Conservation (phyloP, 306 rosid genomes). For the Crotalaria pallida region DNA sequence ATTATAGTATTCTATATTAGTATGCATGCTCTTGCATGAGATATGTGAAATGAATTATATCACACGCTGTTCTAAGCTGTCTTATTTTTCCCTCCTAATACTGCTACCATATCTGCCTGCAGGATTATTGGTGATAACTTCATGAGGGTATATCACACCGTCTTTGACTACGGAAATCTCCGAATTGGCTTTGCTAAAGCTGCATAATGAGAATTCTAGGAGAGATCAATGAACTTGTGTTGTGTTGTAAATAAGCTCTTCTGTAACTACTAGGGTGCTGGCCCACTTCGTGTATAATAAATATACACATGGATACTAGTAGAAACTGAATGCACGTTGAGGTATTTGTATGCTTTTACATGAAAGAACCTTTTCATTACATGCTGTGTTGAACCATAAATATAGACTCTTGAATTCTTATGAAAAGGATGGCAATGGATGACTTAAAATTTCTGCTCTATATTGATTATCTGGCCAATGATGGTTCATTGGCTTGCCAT, state of each 20-base stretch:
- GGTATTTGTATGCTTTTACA: background rate
- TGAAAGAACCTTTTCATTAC: background rate
- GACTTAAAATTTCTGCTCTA: background rate
- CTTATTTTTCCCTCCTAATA: background rate
- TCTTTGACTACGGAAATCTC: conserved; percentile 74
- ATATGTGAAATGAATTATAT: background rate
- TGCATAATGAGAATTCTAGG: conserved; percentile 19
- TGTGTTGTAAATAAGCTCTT: conserved; percentile 32
- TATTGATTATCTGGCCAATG: background rate
- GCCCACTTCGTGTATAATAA: conserved; percentile 1
- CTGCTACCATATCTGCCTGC: background rate
- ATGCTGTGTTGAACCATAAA: background rate
- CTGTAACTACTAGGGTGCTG: background rate
- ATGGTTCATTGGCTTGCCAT: background rate
- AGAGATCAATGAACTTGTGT: conserved; percentile 8
- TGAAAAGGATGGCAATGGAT: background rate
- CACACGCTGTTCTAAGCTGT: background rate
- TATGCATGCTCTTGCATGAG: background rate
- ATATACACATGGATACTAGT: background rate
- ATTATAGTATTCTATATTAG: background rate
- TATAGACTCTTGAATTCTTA: no score
- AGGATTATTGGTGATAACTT: conserved; percentile 74
- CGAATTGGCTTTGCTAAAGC: conserved; percentile 74
- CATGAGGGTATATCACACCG: conserved; percentile 80
- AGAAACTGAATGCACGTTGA: background rate